Conservation (phyloP, 2,329 filamentous ascomycete species). For the Kalmusia sp. region DNA sequence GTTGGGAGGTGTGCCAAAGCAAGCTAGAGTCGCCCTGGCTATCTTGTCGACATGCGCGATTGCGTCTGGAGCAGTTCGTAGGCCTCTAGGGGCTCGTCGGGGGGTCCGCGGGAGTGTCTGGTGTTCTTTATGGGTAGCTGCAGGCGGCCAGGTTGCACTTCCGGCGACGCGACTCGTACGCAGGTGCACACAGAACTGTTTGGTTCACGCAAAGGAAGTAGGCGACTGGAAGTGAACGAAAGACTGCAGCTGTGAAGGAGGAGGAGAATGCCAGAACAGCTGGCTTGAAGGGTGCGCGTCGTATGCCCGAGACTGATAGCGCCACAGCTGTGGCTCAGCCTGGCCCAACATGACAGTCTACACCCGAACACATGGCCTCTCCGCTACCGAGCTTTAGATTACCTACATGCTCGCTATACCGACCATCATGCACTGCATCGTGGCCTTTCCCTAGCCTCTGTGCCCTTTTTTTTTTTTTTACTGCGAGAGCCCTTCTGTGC, state of each 20-base stretch:
- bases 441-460: constrained; percentile 31
- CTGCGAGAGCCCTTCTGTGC: constrained; percentile 17
- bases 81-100: constrained; percentile 16
- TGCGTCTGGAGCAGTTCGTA: constrained; percentile 7
- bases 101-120: constrained; percentile 29
- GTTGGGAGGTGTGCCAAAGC: constrained; percentile 16
- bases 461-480: constrained; percentile 13
- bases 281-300: constrained; percentile 3
- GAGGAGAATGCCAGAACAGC: neutral
- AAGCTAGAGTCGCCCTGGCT: constrained; percentile 6
- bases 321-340: constrained; percentile 11
- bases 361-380: constrained; percentile 42
- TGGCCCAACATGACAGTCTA: too few species aligned
- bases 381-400: constrained; percentile 8
- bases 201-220: neutral
- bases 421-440: constrained; percentile 27
- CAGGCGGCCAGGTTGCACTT: constrained; percentile 21
- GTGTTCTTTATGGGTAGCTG: constrained; percentile 13
- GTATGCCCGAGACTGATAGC: neutral
- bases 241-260: neutral
- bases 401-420: constrained; percentile 16
- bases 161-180: neutral
- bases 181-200: neutral
- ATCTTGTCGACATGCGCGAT: constrained; percentile 19
- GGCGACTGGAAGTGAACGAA: neutral